Evolutionary conservation across 768 basidiomycete species (phyloP).

Genomic region (Rhodotorula toruloides): DNA sequence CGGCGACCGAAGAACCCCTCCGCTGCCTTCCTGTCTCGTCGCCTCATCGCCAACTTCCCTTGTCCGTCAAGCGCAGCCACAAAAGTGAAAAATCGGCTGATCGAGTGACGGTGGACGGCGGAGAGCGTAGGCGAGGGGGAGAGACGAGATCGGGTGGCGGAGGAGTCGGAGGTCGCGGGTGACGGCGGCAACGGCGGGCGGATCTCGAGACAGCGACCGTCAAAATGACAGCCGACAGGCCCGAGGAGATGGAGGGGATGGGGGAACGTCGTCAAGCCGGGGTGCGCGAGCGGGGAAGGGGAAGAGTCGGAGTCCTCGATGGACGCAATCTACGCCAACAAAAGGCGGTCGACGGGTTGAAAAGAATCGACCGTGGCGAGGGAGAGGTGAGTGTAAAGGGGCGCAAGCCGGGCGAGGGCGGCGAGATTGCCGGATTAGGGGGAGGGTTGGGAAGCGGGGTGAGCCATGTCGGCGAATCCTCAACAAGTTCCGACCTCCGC

Average conservation of each 20-base stretch:
- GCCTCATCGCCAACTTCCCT: too few species aligned
- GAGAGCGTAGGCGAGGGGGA: not conserved
- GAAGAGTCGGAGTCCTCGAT: not conserved
- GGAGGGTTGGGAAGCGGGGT: not conserved
- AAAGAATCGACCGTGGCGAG: not conserved
- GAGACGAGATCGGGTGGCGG: not conserved
- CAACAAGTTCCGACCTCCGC: too few species aligned
- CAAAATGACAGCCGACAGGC: too few species aligned
- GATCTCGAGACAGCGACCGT: too few species aligned
- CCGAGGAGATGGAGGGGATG: too few species aligned
- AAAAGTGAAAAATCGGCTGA: constrained; percentile 9
- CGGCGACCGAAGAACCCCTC: too few species aligned
- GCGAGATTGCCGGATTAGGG: not conserved
- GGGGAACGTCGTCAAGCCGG: not conserved
- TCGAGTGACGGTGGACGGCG: not conserved
- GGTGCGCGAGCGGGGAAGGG: not conserved
- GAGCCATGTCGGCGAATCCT: not conserved
- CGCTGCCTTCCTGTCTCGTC: too few species aligned
- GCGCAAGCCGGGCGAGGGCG: not conserved
- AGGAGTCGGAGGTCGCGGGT: too few species aligned
- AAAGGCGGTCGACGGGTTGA: not conserved
- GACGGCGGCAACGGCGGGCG: too few species aligned
- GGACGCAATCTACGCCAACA: constrained; percentile 12
- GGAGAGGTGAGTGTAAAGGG: not conserved
- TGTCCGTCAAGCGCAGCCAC: too few species aligned